Evolutionary conservation across 129 eudicot species (phyloP).

Genomic region (Lactuca saligna): DNA sequence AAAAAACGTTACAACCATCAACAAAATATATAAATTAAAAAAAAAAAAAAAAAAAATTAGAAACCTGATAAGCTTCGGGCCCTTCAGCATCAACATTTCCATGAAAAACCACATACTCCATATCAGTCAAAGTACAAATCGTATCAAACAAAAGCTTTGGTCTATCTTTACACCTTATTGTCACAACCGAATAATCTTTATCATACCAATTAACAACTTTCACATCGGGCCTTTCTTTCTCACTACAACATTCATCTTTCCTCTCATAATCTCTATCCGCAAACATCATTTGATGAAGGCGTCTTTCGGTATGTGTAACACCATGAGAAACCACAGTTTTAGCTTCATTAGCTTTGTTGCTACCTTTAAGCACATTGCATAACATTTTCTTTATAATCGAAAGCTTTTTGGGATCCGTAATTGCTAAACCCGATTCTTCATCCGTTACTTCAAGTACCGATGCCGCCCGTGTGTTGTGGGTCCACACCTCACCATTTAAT

Average conservation of each 20-base stretch:
- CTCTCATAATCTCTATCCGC: conserved; percentile 84
- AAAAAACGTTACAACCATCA: not conserved
- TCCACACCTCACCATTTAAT: conserved; percentile 93
- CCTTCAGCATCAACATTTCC: conserved; percentile 94
- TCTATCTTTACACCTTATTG: conserved; percentile 87
- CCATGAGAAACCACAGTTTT: conserved; percentile 69
- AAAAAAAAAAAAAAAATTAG: conserved; percentile 4
- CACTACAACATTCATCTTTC: conserved; percentile 38
- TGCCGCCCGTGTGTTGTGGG: conserved; percentile 99
- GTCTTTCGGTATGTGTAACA: conserved; percentile 74
- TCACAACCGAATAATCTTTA: conserved; percentile 86
- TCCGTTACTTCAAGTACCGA: conserved; percentile 87
- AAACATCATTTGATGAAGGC: conserved; percentile 97
- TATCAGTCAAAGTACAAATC: conserved; percentile 89
- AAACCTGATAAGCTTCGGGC: conserved; percentile 86
- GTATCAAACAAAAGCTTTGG: conserved; percentile 91
- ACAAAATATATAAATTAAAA: not conserved
- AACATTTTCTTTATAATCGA: conserved; percentile 65
- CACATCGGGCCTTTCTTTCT: conserved; percentile 64
- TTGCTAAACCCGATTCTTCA: conserved; percentile 59
- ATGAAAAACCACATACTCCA: conserved; percentile 96
- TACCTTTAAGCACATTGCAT: conserved; percentile 83
- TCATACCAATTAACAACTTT: conserved; percentile 89
- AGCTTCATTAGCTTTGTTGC: conserved; percentile 68
- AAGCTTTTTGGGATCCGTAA: conserved; percentile 67